phyloP scores from a whole-genome alignment of 2,329 filamentous ascomycete species.

The Ceratocystis eucalypticola region DNA sequence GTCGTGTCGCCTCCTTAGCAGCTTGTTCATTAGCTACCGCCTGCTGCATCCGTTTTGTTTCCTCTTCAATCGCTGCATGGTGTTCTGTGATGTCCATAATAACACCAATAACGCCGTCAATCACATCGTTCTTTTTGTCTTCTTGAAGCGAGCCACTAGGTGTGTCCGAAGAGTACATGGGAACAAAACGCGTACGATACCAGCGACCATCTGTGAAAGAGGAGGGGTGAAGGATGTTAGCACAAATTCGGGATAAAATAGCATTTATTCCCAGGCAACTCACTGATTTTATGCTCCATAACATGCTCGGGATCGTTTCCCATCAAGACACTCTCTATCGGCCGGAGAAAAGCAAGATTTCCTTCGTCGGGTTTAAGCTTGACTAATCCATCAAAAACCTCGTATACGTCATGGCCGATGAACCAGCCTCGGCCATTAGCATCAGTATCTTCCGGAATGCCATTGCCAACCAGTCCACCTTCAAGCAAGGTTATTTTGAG shows the following conservation, averaged over 20 bases:
- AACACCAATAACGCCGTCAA: slow-evolving; percentile 65
- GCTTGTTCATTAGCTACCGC: slow-evolving; percentile 62
- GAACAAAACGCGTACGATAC: slow-evolving; percentile 59
- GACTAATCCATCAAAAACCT: slow-evolving; percentile 44
- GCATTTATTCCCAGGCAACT: slow-evolving; percentile 19
- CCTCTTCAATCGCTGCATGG: slow-evolving; percentile 47
- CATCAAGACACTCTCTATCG: slow-evolving; percentile 54
- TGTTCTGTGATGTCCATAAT: slow-evolving; percentile 68
- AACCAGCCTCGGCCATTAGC: slow-evolving; percentile 33
- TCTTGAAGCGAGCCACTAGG: slow-evolving; percentile 3
- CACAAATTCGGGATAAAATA: neutral
- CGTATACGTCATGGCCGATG: slow-evolving; percentile 49
- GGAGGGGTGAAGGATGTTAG: slow-evolving; percentile 14
- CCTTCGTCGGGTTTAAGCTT: slow-evolving; percentile 28
- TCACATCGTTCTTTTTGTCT: slow-evolving; percentile 29
- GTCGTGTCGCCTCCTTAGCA: slow-evolving; percentile 64
- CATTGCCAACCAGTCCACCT: slow-evolving; percentile 47
- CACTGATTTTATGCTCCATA: slow-evolving; percentile 47
- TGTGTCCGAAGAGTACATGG: slow-evolving; percentile 36
- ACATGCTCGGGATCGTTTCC: slow-evolving; percentile 44
- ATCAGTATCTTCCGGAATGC: slow-evolving; percentile 25
- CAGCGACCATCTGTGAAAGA: slow-evolving; percentile 40
- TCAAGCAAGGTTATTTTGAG: slow-evolving; percentile 55
- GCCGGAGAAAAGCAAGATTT: slow-evolving; percentile 37
- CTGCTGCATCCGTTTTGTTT: slow-evolving; percentile 55